Evolutionary conservation across 768 basidiomycete genomes (phyloP), one percentile per base, ranked within the genome.

Genomic region (Pulveroboletus sp.): DNA sequence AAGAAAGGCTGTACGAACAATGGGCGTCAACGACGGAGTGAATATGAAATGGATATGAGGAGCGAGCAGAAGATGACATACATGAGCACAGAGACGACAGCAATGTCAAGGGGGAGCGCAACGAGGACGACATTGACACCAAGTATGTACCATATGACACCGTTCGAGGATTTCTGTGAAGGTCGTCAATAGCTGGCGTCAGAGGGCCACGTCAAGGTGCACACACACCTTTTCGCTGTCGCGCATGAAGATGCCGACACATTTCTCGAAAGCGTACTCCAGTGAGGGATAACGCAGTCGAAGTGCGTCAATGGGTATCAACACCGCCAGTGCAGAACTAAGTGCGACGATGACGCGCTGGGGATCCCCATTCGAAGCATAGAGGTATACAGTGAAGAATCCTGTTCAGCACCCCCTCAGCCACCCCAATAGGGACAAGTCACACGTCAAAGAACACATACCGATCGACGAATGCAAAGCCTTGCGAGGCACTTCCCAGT

Each of bases 401-500:
- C 86, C 84, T 80, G 70, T 55, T 17, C 13, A 11, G 38, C 61
- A 24, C 49, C 44, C 21, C 18, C 42, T 24, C 43, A 59, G 45
- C 40, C 38, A 39, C 24, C 5, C 46, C 9, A 41, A 26, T 18
- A 39, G 35, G 36, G n/a, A 24, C 24, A 3, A 4, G 48, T 35
- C 49, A 60, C 47, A 28, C 32, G 46, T 15, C 14, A 30, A 48
- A 35, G 33, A n/a, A 43, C 46, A 75, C 83, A 28, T 36, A 90
- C 92, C 93, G 53, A 95, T 95, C 4, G 87, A 89, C 11, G 88
- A 86, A 68, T 96, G 93, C 39, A 96, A 66, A 9, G 80, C 69
- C 68, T 96, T 96, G 56, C 93, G 72, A 1, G 93, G 93, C 43
- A 96, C 84, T 69, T 96, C 93, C 84, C 86, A 93, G 69, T 93